Conservation (phyloP, 768 basidiomycete species). For the Exsudoporus frostii region DNA sequence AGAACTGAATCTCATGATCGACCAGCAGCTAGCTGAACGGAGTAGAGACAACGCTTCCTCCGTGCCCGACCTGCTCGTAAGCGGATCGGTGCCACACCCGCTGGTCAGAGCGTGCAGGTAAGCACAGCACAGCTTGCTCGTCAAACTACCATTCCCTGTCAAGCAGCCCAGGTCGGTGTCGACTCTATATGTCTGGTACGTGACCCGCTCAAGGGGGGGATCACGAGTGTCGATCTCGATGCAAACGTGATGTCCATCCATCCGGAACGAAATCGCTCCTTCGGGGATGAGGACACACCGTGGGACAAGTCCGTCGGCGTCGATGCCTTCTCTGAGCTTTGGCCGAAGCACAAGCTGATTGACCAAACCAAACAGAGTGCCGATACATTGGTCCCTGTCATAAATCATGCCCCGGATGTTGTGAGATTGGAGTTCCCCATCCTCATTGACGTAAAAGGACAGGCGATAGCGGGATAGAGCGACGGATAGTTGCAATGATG, state of each 20-base stretch:
- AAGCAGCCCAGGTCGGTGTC: constrained; percentile 31
- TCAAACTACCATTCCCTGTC: no score
- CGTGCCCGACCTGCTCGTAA: no score
- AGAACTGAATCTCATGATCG: constrained; percentile 35
- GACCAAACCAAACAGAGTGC: constrained; percentile 42
- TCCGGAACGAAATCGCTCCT: constrained; percentile 17
- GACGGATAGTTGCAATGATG: constrained; percentile 19
- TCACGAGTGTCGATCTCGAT: constrained; percentile 2
- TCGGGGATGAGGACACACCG: no score
- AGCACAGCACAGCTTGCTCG: constrained; percentile 32
- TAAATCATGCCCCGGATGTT: constrained; percentile 40
- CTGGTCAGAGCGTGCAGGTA: constrained; percentile 45
- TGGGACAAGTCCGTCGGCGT: no score
- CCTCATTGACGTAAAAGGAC: constrained; percentile 37
- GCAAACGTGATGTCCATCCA: constrained; percentile 7
- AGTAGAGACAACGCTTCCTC: no score
- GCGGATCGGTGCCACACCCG: constrained; percentile 38
- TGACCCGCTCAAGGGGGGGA: background rate
- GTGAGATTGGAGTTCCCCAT: no score
- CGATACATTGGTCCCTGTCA: constrained; percentile 36
- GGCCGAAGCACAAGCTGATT: constrained; percentile 40
- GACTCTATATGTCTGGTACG: constrained; percentile 30
- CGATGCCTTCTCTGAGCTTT: no score
- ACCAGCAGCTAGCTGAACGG: constrained; percentile 35
- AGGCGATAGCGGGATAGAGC: constrained; percentile 39